Base-by-base conservation (phyloP, 257 asterid genomes). In the Mitragyna speciosa region DNA sequence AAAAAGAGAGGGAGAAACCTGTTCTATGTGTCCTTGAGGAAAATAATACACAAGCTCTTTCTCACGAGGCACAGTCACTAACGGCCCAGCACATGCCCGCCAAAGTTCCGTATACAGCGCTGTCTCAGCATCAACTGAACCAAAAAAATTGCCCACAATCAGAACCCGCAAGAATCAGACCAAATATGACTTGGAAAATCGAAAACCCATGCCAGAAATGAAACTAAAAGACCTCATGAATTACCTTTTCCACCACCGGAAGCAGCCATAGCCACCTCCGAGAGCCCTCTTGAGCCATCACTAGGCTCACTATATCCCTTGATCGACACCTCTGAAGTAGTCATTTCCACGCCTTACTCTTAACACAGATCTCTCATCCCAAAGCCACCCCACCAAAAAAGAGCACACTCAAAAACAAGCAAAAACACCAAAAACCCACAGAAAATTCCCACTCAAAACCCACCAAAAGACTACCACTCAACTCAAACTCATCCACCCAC, bases 21-120 rank as follows among this genome's bases (percentile, higher is more conserved):
- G 99, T 78, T 95, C 99, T 67, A 93, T 90, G 87, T 95, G 99
- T 64, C 99, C 99, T 89, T 95, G 99, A 66, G 97, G 99, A 72
- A 95, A 95, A 78, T 95, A 95, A 82, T 80, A 95, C 59, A 95
- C 99, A 28, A 93, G 92, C 82, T 93, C 98, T 15, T 84, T 49
- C 75, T 93, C 91, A 36, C 92, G 92, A 70, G 98, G 99, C 49
- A 95, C 95, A 6, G 98, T 93, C 69, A 93, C 99, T 63, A 95
- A 83, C 24, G 99, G 99, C 54, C 99, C 99, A 52, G 99, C 99
- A 79, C 99, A 95, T 24, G 98, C 97, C 81, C 85, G 89, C 99
- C 99, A 95, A 36, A 95, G 92, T 89, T 93, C 99, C 75, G 89
- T 86, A 86, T 91, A 95, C 61, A 95, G 83, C 82, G 99, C 98